These are phyloP conservation scores for Candida pini DNA, from an alignment of 805 yeast genomes.

Conservation along the genomic window DNA sequence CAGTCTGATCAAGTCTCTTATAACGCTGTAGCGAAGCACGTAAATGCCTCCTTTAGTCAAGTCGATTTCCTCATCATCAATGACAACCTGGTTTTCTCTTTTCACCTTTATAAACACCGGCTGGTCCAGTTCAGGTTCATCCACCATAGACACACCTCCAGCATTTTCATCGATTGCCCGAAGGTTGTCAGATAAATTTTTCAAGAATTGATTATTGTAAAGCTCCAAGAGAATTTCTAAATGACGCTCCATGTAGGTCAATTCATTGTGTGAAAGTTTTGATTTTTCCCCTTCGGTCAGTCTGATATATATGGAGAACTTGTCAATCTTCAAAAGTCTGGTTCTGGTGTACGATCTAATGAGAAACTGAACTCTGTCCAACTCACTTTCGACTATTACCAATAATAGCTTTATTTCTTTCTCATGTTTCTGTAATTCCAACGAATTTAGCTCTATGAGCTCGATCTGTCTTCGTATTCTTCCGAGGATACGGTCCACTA, in stretches of 20 bases:
- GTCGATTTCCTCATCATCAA: slow-evolving; percentile 54
- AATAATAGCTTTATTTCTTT: slow-evolving; percentile 69
- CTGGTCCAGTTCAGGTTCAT: slow-evolving; percentile 65
- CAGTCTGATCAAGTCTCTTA: slow-evolving; percentile 33
- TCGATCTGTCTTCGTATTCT: slow-evolving; percentile 69
- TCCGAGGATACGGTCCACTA: slow-evolving; percentile 52
- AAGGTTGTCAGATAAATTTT: slow-evolving; percentile 59
- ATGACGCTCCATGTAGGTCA: slow-evolving; percentile 63
- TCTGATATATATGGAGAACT: slow-evolving; percentile 55
- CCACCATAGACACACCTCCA: slow-evolving; percentile 69
- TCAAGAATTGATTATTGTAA: slow-evolving; percentile 62
- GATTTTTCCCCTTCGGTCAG: slow-evolving; percentile 32
- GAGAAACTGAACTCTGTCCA: slow-evolving; percentile 79
- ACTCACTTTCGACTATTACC: slow-evolving; percentile 84
- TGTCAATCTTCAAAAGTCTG: slow-evolving; percentile 70
- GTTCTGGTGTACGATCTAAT: slow-evolving; percentile 78
- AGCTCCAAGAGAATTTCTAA: slow-evolving; percentile 56
- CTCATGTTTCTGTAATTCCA: slow-evolving; percentile 62
- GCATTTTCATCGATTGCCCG: slow-evolving; percentile 73
- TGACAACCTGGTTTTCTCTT: slow-evolving; percentile 30
- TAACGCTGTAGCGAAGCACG: slow-evolving; percentile 61
- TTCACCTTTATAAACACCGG: slow-evolving; percentile 70
- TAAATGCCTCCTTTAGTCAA: slow-evolving; percentile 63
- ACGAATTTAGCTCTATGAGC: slow-evolving; percentile 69
- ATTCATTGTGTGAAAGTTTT: slow-evolving; percentile 55